Base-by-base conservation (phyloP, 495 filamentous ascomycete genomes). In the Daldinia decipiens region DNA sequence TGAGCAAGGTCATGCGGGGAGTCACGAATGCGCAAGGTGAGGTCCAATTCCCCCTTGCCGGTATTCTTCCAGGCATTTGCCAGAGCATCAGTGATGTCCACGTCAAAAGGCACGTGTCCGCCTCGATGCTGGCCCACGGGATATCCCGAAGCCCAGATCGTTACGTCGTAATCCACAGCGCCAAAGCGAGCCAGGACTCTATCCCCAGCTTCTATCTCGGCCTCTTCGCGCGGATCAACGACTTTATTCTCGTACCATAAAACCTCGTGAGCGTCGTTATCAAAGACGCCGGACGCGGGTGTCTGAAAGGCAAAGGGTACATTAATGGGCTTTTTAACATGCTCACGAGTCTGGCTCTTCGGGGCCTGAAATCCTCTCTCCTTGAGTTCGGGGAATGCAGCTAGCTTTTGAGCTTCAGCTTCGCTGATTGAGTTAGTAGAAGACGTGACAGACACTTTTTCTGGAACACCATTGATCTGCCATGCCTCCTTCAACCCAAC, bases 121-220 rank as follows among this genome's bases (percentile, higher is more conserved):
- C 88, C 88, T 17, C 81, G 77, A 45, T 90, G 82, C 57, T 82
- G 81, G n/a, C 76, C 82, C 11, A 82, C 83, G 32, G 85, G 73
- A 57, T 83, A 67, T 0, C 86, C 84, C 64, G 87, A 84, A 63
- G 87, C 78, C 72, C 85, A 90, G 5, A 89, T 78, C 0, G 85
- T 87, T 6, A 86, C 85, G 43, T 88, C 83, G 73, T 90, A 88
- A 61, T 90, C 88, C 8, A 90, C 86, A 0, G 88, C 88, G 19
- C 82, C 88, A 60, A 90, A 90, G 29, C 88, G 83, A 8, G 87
- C 79, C 5, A 89, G 71, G 1, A 88, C 78, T 1, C 77, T 77
- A 40, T 80, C 70, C 7, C 74, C 74, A n/a, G 70, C 71, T 2
- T 81, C 75, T 13, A 67, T 55, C 80, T 74, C 70, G 27, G 62